Percentiles rank a stretch among this genome's conserved stretches.
Conservation (phyloP, 2,329 filamentous ascomycete species). For the Colletotrichum euphorbiae region DNA sequence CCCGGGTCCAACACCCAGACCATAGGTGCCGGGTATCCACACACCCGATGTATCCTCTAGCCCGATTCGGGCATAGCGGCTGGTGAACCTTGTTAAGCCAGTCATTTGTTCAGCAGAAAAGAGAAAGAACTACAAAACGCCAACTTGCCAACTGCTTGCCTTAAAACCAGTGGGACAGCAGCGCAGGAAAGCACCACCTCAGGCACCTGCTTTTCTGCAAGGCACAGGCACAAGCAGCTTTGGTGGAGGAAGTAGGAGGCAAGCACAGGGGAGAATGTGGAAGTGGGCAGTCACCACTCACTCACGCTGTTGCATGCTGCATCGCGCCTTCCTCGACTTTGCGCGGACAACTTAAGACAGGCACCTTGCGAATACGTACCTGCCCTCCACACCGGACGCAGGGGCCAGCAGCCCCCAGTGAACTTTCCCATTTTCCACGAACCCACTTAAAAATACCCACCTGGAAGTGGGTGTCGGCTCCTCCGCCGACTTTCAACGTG, state of each 20-base stretch:
- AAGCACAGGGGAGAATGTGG: background rate
- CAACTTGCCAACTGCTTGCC: conserved; percentile 12
- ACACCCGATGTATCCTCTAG: background rate
- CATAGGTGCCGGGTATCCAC: background rate
- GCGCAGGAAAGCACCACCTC: conserved; percentile 4
- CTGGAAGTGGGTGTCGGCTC: background rate
- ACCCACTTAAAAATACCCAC: background rate
- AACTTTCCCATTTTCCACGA: background rate
- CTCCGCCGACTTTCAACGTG: background rate
- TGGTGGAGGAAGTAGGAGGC: background rate
- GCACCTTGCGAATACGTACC: background rate
- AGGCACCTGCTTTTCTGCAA: conserved; percentile 22
- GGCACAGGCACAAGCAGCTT: conserved; percentile 5
- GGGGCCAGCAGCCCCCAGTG: conserved; percentile 17
- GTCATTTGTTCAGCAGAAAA: conserved; percentile 1
- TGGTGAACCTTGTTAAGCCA: background rate
- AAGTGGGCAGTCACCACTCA: too few species aligned
- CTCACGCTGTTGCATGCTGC: background rate
- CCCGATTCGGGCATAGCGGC: background rate
- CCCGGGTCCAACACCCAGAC: conserved; percentile 6
- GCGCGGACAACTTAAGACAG: too few species aligned
- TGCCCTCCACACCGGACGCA: conserved; percentile 18
- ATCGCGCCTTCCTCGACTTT: too few species aligned
- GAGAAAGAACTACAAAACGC: conserved; percentile 8
- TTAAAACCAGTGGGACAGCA: background rate